Evolutionary conservation across 108 stramenopile genomes (phyloP).

Genomic region (Cyclotella baltica): DNA sequence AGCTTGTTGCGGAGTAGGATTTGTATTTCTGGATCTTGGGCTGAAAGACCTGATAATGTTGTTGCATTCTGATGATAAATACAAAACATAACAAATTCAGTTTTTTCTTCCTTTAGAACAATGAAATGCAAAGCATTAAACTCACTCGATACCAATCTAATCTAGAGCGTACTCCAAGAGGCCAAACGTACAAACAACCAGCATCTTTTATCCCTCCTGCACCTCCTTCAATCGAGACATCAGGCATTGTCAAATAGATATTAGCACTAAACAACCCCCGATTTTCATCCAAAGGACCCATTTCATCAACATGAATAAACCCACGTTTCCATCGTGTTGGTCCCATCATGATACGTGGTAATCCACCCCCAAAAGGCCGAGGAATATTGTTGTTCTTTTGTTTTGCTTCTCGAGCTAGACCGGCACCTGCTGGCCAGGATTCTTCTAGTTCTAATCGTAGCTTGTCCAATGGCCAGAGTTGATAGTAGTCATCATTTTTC

Average conservation of each 20-base stretch:
- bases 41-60: slow-evolving; percentile 70
- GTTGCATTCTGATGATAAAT: slow-evolving; percentile 62
- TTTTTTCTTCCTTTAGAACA: not conserved
- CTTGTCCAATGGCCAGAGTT: slow-evolving; percentile 84
- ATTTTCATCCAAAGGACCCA: slow-evolving; percentile 68
- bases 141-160: slow-evolving; percentile 86
- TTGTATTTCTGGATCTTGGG: slow-evolving; percentile 82
- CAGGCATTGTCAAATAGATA: slow-evolving; percentile 87
- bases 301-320: slow-evolving; percentile 93
- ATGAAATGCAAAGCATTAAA: not conserved
- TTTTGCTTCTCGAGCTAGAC: slow-evolving; percentile 62
- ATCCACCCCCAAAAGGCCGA: slow-evolving; percentile 70
- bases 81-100: not conserved
- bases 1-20: slow-evolving; percentile 60
- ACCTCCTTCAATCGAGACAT: not conserved
- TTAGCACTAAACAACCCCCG: slow-evolving; percentile 93
- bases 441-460: slow-evolving; percentile 84
- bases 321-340: slow-evolving; percentile 91
- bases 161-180: slow-evolving; percentile 69
- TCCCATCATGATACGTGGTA: slow-evolving; percentile 92
- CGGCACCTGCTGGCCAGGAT: slow-evolving; percentile 77
- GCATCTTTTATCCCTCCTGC: slow-evolving; percentile 21
- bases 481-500: slow-evolving; percentile 26
- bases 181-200: slow-evolving; percentile 76
- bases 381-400: slow-evolving; percentile 41